phyloP scores from a whole-genome alignment of 2,329 filamentous ascomycete species.

The Dactylellina leptospora region DNA sequence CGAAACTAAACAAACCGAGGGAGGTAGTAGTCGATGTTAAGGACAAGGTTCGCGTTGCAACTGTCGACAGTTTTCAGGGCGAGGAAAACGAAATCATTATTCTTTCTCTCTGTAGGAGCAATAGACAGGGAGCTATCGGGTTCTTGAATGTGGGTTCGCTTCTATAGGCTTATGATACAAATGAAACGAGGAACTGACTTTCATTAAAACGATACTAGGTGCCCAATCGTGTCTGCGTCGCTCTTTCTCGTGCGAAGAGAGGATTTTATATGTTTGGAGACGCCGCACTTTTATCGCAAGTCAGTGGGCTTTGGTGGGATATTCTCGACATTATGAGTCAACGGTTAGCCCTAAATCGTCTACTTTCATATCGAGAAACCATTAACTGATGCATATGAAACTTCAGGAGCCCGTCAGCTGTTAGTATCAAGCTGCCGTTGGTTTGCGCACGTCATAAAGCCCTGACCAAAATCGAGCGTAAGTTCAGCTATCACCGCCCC shows the following conservation, averaged over 20 bases:
- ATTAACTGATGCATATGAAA: not conserved
- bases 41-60: conserved; percentile 70
- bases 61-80: conserved; percentile 88
- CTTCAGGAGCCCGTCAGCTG: conserved; percentile 58
- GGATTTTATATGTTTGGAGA: conserved; percentile 90
- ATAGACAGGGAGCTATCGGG: conserved; percentile 69
- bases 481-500: too few relatives aligned
- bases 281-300: conserved; percentile 64
- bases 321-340: conserved; percentile 63
- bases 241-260: conserved; percentile 74
- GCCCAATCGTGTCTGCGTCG: conserved; percentile 70
- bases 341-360: conserved; percentile 40
- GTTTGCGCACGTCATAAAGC: conserved; percentile 70
- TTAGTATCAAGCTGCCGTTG: conserved; percentile 69
- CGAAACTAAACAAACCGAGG: conserved; percentile 59
- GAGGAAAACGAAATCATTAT: conserved; percentile 88
- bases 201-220: conserved; percentile 9
- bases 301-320: conserved; percentile 65
- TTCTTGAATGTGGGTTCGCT: conserved; percentile 71
- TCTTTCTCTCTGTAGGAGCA: conserved; percentile 81
- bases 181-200: not conserved
- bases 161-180: not conserved
- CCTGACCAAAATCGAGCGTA: conserved; percentile 65
- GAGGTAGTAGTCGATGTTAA: too few relatives aligned
- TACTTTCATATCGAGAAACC: not conserved